Evolutionary conservation across 768 basidiomycete genomes (phyloP).

Genomic region (Termitomyces sp.): DNA sequence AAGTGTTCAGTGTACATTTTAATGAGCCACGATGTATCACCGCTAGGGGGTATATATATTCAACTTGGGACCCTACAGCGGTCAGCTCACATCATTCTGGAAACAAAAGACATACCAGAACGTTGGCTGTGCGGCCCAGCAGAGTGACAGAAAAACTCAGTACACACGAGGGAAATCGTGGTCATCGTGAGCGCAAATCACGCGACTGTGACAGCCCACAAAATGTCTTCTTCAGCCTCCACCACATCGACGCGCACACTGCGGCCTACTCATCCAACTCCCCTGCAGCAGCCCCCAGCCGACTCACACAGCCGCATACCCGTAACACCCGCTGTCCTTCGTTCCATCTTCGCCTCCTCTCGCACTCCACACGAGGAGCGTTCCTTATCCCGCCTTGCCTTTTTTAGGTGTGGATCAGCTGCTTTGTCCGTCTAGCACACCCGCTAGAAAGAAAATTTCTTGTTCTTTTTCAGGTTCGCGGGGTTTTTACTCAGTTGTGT

Average conservation of each 20-base stretch:
- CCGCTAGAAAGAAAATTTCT: neutral
- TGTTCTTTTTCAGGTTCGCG: constrained; percentile 48
- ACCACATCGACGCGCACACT: constrained; percentile 44
- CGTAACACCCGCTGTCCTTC: constrained; percentile 74
- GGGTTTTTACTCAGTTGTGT: constrained; percentile 82
- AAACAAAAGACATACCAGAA: neutral
- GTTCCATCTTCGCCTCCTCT: constrained; percentile 84
- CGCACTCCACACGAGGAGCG: constrained; percentile 78
- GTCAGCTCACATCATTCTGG: neutral
- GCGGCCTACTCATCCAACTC: constrained; percentile 25
- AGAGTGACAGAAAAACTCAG: neutral
- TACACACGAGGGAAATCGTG: neutral
- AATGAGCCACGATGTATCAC: neutral
- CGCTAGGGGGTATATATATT: constrained; percentile 14
- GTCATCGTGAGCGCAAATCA: constrained; percentile 4
- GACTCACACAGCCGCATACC: constrained; percentile 61
- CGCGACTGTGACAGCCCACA: constrained; percentile 14
- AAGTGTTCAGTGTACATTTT: constrained; percentile 19
- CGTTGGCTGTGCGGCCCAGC: neutral
- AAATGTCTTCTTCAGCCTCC: constrained; percentile 44
- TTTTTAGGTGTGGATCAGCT: constrained; percentile 58
- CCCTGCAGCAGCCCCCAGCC: constrained; percentile 32
- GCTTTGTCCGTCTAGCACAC: neutral
- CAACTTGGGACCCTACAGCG: neutral
- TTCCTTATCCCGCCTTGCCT: constrained; percentile 77